phyloP scores from a whole-genome alignment of 2,329 filamentous ascomycete genomes.

The Monilinia laxa region DNA sequence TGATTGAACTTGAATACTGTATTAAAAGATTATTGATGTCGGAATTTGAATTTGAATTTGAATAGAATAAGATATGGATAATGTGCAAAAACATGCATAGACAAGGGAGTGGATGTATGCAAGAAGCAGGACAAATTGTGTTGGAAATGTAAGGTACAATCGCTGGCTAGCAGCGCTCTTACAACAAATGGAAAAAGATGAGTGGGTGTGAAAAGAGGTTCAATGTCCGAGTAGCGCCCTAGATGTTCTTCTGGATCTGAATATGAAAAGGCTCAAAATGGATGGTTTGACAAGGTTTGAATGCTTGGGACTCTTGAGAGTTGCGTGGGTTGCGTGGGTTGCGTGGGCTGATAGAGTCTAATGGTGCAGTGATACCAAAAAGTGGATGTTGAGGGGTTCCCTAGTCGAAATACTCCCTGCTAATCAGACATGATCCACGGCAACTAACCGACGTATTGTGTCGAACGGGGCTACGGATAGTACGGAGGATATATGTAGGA shows the following conservation, averaged over 20 bases:
- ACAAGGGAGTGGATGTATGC: constrained; percentile 22
- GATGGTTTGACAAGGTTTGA: constrained; percentile 4
- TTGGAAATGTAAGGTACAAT: constrained; percentile 23
- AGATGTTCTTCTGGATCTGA: constrained; percentile 18
- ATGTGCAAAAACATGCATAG: neutral
- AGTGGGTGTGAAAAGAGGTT: constrained; percentile 8
- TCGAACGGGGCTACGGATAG: constrained; percentile 3
- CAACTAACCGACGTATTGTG: constrained; percentile 15
- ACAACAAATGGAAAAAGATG: constrained; percentile 4
- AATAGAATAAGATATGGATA: constrained; percentile 1
- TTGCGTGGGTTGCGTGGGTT: neutral
- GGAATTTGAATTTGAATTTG: neutral
- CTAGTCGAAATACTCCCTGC: neutral
- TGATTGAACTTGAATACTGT: constrained; percentile 9
- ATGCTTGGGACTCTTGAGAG: neutral
- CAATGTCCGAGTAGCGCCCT: constrained; percentile 8
- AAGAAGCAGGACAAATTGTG: constrained; percentile 16
- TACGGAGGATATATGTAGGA: constrained; percentile 9
- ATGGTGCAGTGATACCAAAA: constrained; percentile 17
- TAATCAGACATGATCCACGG: constrained; percentile 10
- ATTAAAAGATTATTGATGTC: constrained; percentile 12
- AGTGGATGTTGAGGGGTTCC: constrained; percentile 17
- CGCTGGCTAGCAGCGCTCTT: constrained; percentile 22
- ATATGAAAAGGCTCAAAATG: constrained; percentile 11
- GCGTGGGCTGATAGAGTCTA: neutral